These are phyloP conservation scores for Cyclaneusma minus DNA, from an alignment of 2,329 filamentous ascomycete genomes.

Conservation along the genomic window DNA sequence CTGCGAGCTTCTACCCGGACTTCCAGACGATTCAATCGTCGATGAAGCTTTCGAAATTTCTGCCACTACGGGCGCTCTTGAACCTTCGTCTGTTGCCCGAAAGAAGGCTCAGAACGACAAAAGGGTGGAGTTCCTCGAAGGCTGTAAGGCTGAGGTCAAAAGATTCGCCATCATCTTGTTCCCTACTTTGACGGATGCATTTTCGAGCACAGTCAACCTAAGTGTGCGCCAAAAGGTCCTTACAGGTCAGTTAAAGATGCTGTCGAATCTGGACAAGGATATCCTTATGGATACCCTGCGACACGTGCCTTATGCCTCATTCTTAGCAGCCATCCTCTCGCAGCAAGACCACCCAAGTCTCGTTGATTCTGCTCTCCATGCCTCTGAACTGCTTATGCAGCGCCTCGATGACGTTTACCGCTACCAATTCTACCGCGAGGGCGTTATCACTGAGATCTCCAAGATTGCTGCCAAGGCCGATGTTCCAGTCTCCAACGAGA, in stretches of 20 bases:
- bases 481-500: slow-evolving; percentile 5
- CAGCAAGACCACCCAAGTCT: slow-evolving; percentile 85
- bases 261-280: slow-evolving; percentile 77
- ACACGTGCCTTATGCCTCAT: slow-evolving; percentile 87
- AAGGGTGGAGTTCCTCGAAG: slow-evolving; percentile 63
- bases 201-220: slow-evolving; percentile 93
- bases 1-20: slow-evolving; percentile 75
- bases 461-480: slow-evolving; percentile 42
- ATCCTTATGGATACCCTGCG: slow-evolving; percentile 77
- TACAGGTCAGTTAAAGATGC: slow-evolving; percentile 92
- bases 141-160: slow-evolving; percentile 75
- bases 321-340: slow-evolving; percentile 84
- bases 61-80: slow-evolving; percentile 17
- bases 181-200: slow-evolving; percentile 89
- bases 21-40: slow-evolving; percentile 36
- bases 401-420: slow-evolving; percentile 79
- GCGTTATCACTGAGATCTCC: slow-evolving; percentile 80
- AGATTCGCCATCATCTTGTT: slow-evolving; percentile 88
- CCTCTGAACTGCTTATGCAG: slow-evolving; percentile 72
- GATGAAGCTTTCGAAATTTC: slow-evolving; percentile 29
- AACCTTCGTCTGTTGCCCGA: slow-evolving; percentile 25
- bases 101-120: slow-evolving; percentile 57
- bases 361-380: slow-evolving; percentile 76
- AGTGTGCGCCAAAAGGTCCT: slow-evolving; percentile 90
- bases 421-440: slow-evolving; percentile 94